phyloP scores from a whole-genome alignment of 768 basidiomycete species.

The Mycena rosella region DNA sequence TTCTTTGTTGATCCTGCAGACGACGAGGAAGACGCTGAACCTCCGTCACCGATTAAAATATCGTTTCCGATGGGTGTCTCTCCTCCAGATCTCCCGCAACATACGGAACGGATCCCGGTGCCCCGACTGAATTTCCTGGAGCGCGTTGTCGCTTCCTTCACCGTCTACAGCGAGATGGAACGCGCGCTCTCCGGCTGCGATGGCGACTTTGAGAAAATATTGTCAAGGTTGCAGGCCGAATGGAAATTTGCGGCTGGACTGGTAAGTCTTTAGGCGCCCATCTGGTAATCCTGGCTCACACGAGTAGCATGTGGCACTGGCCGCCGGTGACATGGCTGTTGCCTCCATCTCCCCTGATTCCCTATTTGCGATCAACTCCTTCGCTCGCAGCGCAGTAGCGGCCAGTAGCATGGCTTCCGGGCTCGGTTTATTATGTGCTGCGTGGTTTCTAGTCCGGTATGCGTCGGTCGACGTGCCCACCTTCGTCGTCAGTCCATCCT shows the following conservation, averaged over 20 bases:
- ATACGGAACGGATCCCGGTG: conserved; percentile 57
- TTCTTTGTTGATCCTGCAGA: conserved; percentile 33
- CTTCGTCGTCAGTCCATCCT: conserved; percentile 60
- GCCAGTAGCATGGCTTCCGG: conserved; percentile 71
- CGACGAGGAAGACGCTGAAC: conserved; percentile 34
- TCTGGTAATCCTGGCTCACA: background rate
- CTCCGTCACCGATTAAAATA: conserved; percentile 27
- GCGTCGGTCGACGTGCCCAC: conserved; percentile 63
- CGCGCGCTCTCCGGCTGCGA: conserved; percentile 58
- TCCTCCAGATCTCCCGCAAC: conserved; percentile 50
- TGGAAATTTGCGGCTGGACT: conserved; percentile 77
- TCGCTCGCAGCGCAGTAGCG: conserved; percentile 66
- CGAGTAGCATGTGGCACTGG: conserved; percentile 67
- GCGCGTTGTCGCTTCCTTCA: conserved; percentile 61
- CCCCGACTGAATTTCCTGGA: conserved; percentile 48
- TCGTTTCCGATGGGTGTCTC: conserved; percentile 48
- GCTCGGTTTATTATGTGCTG: conserved; percentile 71
- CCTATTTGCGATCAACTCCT: conserved; percentile 60
- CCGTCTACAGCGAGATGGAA: conserved; percentile 68
- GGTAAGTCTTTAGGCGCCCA: conserved; percentile 53
- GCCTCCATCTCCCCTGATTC: conserved; percentile 71
- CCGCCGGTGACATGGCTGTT: conserved; percentile 70
- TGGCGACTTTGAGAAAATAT: conserved; percentile 64
- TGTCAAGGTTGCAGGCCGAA: conserved; percentile 64
- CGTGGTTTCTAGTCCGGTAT: conserved; percentile 78